Conservation (phyloP, 805 yeast genomes). For the Kuraishia ogatae region DNA sequence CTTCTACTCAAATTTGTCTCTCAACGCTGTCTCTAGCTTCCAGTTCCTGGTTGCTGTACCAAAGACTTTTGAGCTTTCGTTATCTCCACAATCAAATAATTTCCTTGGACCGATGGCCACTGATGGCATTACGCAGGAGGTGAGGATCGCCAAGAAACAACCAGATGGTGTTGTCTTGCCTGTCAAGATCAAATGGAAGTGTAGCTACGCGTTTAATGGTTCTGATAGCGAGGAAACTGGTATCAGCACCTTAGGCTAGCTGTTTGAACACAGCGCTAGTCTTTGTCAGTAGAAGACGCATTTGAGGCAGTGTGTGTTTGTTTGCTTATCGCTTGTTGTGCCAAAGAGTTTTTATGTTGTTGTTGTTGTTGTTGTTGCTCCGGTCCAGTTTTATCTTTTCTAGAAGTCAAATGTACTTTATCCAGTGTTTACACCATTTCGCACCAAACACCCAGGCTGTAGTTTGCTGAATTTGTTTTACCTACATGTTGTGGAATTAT, state of each 20-base stretch:
- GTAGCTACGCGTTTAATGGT: conserved; percentile 44
- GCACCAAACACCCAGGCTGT: conserved; percentile 13
- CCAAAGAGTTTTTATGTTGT: not conserved
- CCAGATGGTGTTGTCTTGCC: conserved; percentile 8
- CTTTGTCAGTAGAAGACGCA: no score
- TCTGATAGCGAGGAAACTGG: conserved; percentile 47
- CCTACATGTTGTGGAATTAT: not conserved
- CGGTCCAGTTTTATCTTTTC: not conserved
- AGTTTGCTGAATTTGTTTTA: no score
- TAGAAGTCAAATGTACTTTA: not conserved
- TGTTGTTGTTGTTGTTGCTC: conserved; percentile 1
- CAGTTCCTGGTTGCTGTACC: conserved; percentile 25
- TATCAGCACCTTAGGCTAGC: conserved; percentile 25
- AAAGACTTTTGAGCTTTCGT: conserved; percentile 17
- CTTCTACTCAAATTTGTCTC: conserved; percentile 28
- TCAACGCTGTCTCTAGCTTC: conserved; percentile 45
- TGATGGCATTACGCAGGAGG: conserved; percentile 17
- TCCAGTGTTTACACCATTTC: not conserved
- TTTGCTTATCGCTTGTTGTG: not conserved
- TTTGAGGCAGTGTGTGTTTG: conserved; percentile 22
- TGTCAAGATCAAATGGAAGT: conserved; percentile 67
- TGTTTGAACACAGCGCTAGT: not conserved
- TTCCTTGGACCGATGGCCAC: conserved; percentile 8
- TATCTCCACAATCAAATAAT: conserved; percentile 18
- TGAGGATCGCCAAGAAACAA: conserved; percentile 11